Percentiles rank a stretch among this genome's conserved stretches.
These are phyloP conservation scores for Viscum album DNA, from an alignment of 177 flowering plant species.

Conservation along the genomic window DNA sequence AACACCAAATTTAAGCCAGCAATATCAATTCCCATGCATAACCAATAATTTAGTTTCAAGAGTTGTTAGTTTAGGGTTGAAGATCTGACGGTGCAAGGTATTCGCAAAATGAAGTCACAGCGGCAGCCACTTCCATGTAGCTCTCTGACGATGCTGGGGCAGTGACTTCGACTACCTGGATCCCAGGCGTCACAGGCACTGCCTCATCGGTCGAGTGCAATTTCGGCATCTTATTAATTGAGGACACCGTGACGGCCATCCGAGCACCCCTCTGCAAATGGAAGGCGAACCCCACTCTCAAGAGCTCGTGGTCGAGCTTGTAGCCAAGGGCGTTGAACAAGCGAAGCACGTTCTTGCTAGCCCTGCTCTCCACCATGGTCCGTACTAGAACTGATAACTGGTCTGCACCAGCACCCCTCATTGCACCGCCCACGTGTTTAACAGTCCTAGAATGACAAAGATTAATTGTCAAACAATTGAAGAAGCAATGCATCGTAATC, in stretches of 20 bases:
- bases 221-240: slow-evolving; percentile 69
- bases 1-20: not conserved
- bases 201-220: slow-evolving; percentile 80
- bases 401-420: slow-evolving; percentile 97
- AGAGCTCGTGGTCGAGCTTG: slow-evolving; percentile 77
- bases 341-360: slow-evolving; percentile 73
- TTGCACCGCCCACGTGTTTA: slow-evolving; percentile 80
- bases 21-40: not conserved
- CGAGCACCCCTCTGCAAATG: slow-evolving; percentile 63
- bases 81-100: slow-evolving; percentile 91
- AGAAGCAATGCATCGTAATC: not conserved
- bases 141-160: slow-evolving; percentile 82
- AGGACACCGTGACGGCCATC: slow-evolving; percentile 74
- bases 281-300: slow-evolving; percentile 72
- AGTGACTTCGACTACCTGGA: slow-evolving; percentile 85
- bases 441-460: slow-evolving; percentile 43
- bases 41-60: not conserved
- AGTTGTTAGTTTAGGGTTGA: not conserved
- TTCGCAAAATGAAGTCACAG: slow-evolving; percentile 82
- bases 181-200: slow-evolving; percentile 73
- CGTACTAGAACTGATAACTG: slow-evolving; percentile 79
- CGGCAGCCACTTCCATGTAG: slow-evolving; percentile 67
- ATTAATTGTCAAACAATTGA: not conserved
- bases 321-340: slow-evolving; percentile 75
- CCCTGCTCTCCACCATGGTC: slow-evolving; percentile 74